Evolutionary conservation across 345 rosid genomes (phyloP).

Genomic region (Eucalyptus polybractea): DNA sequence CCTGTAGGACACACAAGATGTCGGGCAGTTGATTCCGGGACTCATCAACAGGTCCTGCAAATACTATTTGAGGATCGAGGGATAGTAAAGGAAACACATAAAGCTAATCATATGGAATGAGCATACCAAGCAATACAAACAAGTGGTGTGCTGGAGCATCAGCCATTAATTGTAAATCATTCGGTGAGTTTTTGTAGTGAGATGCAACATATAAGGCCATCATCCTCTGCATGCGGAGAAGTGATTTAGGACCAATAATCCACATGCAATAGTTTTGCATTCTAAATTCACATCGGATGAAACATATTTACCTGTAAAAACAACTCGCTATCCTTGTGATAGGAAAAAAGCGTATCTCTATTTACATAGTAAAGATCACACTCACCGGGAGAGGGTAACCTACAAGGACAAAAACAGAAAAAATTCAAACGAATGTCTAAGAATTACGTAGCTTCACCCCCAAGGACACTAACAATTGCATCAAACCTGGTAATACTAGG

Average conservation of each 20-base stretch:
- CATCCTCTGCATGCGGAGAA: constrained; percentile 60
- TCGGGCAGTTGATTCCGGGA: constrained; percentile 80
- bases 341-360: constrained; percentile 90
- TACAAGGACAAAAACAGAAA: neutral
- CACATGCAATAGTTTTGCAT: neutral
- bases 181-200: constrained; percentile 97
- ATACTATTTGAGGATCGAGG: neutral
- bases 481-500: constrained; percentile 63
- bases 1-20: constrained; percentile 95
- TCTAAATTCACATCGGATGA: neutral
- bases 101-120: neutral
- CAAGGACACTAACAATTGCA: neutral
- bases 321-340: constrained; percentile 83
- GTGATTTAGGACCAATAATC: constrained; percentile 4
- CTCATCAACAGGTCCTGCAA: constrained; percentile 92
- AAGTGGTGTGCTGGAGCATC: constrained; percentile 99
- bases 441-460: neutral
- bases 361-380: constrained; percentile 91
- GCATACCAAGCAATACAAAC: constrained; percentile 80
- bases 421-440: neutral
- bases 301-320: constrained; percentile 54
- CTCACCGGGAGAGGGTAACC: constrained; percentile 72
- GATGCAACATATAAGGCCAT: constrained; percentile 94
- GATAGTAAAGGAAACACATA: neutral
- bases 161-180: constrained; percentile 91